phyloP scores from a whole-genome alignment of 2,329 filamentous ascomycete genomes.

The Epichloe amarillans region DNA sequence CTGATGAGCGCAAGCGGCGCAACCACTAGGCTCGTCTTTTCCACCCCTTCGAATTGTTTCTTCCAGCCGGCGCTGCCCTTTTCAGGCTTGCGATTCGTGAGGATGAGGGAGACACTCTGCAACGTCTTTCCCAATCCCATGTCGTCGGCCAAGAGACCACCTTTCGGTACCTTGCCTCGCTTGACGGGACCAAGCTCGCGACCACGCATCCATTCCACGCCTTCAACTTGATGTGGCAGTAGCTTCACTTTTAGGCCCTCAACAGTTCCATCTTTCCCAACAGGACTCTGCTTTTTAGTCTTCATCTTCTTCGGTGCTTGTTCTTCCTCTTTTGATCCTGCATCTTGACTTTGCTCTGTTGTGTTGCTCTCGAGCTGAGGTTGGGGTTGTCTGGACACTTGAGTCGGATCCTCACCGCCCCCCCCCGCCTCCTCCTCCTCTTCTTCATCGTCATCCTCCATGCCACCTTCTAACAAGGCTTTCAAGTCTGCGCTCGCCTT shows the following conservation, averaged over 20 bases:
- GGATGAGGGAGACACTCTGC: constrained; percentile 78
- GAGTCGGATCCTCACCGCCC: neutral
- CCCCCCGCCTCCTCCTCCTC: neutral
- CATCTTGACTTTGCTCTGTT: constrained; percentile 8
- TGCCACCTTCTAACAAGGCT: constrained; percentile 65
- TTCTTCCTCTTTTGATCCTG: constrained; percentile 7
- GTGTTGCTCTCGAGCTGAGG: neutral
- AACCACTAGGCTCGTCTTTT: constrained; percentile 78
- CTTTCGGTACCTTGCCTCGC: constrained; percentile 70
- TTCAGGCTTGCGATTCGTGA: constrained; percentile 62
- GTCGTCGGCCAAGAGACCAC: constrained; percentile 90
- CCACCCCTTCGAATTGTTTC: constrained; percentile 54
- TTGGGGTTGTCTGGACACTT: neutral
- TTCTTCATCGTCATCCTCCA: constrained; percentile 56
- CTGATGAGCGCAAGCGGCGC: constrained; percentile 88
- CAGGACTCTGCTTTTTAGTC: constrained; percentile 5
- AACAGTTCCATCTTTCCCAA: constrained; percentile 38
- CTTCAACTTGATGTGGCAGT: constrained; percentile 86
- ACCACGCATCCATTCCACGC: constrained; percentile 88
- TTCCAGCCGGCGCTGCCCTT: constrained; percentile 47
- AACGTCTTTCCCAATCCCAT: constrained; percentile 97
- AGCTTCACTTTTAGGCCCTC: constrained; percentile 79
- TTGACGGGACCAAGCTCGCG: constrained; percentile 81
- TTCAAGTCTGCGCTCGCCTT: constrained; percentile 69
- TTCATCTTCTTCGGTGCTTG: constrained; percentile 11